Evolutionary conservation across 1,139 yeast genomes (phyloP), one percentile per base, ranked within the genome.

Genomic region (Yamadazyma jaroonii): DNA sequence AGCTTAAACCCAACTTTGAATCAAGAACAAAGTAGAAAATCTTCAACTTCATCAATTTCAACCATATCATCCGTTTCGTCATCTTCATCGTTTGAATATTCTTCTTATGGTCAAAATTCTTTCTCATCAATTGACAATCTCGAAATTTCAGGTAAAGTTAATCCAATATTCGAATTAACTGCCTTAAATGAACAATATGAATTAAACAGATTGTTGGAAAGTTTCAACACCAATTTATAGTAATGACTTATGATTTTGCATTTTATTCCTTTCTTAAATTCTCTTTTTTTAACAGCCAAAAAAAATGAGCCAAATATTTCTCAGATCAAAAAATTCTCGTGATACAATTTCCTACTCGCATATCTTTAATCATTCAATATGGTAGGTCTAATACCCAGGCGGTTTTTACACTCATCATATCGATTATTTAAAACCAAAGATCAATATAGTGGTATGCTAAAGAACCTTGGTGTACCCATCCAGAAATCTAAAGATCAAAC

Each of bases 171-270:
- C 35, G 75, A 69, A 47, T 49, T 64, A 43, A 56, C 74, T 9
- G 74, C 75, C 8, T 56, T 59, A 34, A 61, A 62, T 34, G 75
- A 69, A 52, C 72, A 69, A 46, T 52, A 55, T 35, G 64, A 67
- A 46, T 62, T 69, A 52, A 63, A 64, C 40, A 55, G 52, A 40
- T 57, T 69, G 51, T 59, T 68, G 33, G 42, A 45, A 21, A 32
- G 42, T 23, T 45, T 48, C 27, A 40, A 45, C 15, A 38, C 43
- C n/a, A 33, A 9, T 14, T 29, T 31, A 31, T 22, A 17, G 22
- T 24, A 32, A 32, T 32, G 29, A 31, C 12, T 32, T 15, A 36
- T 14, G 25, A 31, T 22, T 34, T 33, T 27, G 37, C 34, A 34
- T 23, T 10, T 24, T 14, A 8, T 14, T 14, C 4, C 13, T 29